Conservation (phyloP, 257 asterid species). For the Nicotiana undulata region DNA sequence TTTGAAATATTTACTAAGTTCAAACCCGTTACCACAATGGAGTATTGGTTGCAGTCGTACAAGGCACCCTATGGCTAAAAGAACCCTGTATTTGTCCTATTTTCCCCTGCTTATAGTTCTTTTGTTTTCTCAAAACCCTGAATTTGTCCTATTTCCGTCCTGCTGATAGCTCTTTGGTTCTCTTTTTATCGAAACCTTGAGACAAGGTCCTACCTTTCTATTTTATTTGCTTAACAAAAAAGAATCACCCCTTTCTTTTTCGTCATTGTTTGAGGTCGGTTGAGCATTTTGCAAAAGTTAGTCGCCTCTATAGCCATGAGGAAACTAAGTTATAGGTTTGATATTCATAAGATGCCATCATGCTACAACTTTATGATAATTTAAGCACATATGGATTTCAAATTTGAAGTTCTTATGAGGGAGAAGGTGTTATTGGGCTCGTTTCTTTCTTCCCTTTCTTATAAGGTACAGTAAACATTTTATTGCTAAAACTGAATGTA, state of each 20-base stretch:
- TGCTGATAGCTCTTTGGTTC: too few relatives aligned
- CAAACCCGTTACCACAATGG: neutral
- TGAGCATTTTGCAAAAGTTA: neutral
- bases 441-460: neutral
- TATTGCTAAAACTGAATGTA: neutral
- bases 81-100: neutral
- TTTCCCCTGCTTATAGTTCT: neutral
- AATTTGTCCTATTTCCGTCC: too few relatives aligned
- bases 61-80: neutral
- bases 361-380: neutral
- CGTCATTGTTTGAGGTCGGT: neutral
- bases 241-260: neutral
- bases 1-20: neutral
- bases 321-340: neutral
- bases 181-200: neutral
- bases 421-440: neutral
- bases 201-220: neutral
- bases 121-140: neutral
- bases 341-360: neutral
- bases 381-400: neutral
- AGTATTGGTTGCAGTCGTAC: neutral
- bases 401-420: neutral
- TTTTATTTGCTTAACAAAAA: neutral
- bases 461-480: neutral
- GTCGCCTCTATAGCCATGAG: neutral